A percentile compares a stretch with the other conserved stretches of the same genome.
These are phyloP conservation scores for Amesomyces nigricolor DNA, from an alignment of 2,329 filamentous ascomycete species.

Conservation along the genomic window DNA sequence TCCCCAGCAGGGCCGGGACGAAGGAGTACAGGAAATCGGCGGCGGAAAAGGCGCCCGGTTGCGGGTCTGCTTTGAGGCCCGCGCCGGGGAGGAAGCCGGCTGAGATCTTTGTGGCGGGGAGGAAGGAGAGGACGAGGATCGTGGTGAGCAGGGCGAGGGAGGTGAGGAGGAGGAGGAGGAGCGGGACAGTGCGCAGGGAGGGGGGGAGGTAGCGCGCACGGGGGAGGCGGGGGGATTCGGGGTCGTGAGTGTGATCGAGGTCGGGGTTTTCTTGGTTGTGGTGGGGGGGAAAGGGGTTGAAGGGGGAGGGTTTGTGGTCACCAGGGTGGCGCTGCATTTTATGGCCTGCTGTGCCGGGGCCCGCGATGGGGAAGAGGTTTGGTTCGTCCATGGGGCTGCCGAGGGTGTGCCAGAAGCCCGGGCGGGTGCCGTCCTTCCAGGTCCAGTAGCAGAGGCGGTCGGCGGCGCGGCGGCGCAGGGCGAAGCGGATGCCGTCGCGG, in stretches of 20 bases:
- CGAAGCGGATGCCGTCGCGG: conserved; percentile 47
- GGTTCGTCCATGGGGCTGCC: conserved; percentile 52
- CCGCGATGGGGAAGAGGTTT: conserved; percentile 21
- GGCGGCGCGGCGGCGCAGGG: conserved; percentile 50
- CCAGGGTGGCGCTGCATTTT: conserved; percentile 21
- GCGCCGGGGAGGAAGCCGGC: conserved; percentile 70
- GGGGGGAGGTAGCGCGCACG: conserved; percentile 69
- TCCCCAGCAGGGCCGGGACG: conserved; percentile 62
- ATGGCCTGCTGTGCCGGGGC: conserved; percentile 22
- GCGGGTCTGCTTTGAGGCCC: conserved; percentile 55
- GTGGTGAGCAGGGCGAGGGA: conserved; percentile 59
- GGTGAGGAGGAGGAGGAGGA: conserved; percentile 61
- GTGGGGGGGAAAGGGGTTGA: conserved; percentile 15
- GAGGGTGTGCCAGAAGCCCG: conserved; percentile 71
- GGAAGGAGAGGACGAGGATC: conserved; percentile 72
- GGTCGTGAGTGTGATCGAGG: conserved; percentile 20
- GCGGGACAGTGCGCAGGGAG: conserved; percentile 61
- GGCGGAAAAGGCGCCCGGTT: conserved; percentile 64
- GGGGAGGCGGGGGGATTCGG: conserved; percentile 45
- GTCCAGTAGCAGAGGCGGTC: conserved; percentile 86
- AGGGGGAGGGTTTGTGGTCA: conserved; percentile 8
- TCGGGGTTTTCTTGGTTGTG: conserved; percentile 18
- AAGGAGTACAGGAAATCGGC: conserved; percentile 86
- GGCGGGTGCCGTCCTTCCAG: conserved; percentile 52
- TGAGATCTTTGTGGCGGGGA: conserved; percentile 59